A percentile compares a stretch with the other conserved stretches of the same genome.
Conservation (phyloP, 78 protist genomes). For the Dictyostelium purpureum region DNA sequence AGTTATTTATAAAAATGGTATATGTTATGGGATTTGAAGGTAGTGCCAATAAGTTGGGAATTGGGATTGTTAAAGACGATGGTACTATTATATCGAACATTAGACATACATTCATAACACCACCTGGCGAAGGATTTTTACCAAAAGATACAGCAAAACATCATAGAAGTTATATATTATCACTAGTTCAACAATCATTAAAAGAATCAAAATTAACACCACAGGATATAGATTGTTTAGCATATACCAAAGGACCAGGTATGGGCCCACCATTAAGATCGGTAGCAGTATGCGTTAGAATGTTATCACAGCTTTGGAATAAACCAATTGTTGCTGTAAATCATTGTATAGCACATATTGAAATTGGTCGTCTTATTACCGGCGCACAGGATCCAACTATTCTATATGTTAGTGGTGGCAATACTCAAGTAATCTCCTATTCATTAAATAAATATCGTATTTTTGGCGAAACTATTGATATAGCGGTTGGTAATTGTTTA, state of each 20-base stretch:
- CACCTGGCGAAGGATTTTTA: conserved; percentile 98
- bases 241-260: conserved; percentile 98
- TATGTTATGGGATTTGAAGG: conserved; percentile 98
- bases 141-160: conserved; percentile 97
- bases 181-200: conserved; percentile 84
- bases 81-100: conserved; percentile 96
- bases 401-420: conserved; percentile 99
- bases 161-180: conserved; percentile 80
- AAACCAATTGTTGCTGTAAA: conserved; percentile 97
- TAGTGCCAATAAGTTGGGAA: conserved; percentile 98
- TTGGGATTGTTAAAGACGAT: conserved; percentile 96
- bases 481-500: conserved; percentile 98
- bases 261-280: conserved; percentile 96
- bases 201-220: conserved; percentile 86
- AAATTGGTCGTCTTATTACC: conserved; percentile 99
- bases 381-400: conserved; percentile 96
- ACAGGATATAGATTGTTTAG: conserved; percentile 78
- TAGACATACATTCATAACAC: conserved; percentile 97
- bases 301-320: conserved; percentile 96
- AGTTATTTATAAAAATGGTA: neutral
- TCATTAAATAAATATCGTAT: conserved; percentile 92
- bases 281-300: conserved; percentile 95
- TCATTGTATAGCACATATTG: conserved; percentile 99
- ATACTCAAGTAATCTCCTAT: conserved; percentile 94
- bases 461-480: conserved; percentile 99